A percentile compares a stretch with the other conserved stretches of the same genome.
phyloP scores from a whole-genome alignment of 768 basidiomycete species.

The Rubroboletus pulcherrimus region DNA sequence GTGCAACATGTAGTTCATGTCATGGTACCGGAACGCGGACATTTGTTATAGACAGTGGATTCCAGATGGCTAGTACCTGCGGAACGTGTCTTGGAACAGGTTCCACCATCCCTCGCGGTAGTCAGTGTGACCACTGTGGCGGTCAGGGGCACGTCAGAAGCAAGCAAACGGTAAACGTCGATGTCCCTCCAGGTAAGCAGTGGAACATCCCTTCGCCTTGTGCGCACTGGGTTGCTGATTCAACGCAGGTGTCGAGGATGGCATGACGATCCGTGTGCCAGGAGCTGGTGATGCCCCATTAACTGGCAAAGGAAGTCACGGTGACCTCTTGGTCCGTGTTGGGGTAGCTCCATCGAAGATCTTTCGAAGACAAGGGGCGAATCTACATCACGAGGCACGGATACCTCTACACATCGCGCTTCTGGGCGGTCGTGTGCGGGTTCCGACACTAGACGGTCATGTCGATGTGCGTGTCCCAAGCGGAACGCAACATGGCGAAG shows the following conservation, averaged over 20 bases:
- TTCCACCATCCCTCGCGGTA: slow-evolving; percentile 68
- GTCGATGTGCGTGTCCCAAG: slow-evolving; percentile 89
- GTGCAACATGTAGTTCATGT: slow-evolving; percentile 74
- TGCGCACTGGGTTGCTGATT: slow-evolving; percentile 8
- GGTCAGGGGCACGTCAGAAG: slow-evolving; percentile 87
- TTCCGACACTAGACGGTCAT: slow-evolving; percentile 93
- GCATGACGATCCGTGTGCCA: slow-evolving; percentile 83
- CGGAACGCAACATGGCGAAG: slow-evolving; percentile 96
- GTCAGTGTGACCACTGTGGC: slow-evolving; percentile 74
- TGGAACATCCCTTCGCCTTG: neutral
- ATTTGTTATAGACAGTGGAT: slow-evolving; percentile 88
- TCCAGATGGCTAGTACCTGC: slow-evolving; percentile 96
- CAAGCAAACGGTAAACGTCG: slow-evolving; percentile 72
- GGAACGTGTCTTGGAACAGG: slow-evolving; percentile 78
- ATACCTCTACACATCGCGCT: slow-evolving; percentile 91
- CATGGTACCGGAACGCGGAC: slow-evolving; percentile 84
- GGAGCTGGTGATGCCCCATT: slow-evolving; percentile 82
- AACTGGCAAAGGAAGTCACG: slow-evolving; percentile 69
- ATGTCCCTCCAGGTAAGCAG: slow-evolving; percentile 78
- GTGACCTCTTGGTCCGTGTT: slow-evolving; percentile 86
- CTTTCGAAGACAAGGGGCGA: slow-evolving; percentile 88
- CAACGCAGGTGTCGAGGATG: slow-evolving; percentile 82
- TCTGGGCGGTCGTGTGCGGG: slow-evolving; percentile 87
- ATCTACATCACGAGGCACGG: slow-evolving; percentile 84
- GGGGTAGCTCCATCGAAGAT: slow-evolving; percentile 77